Base-by-base conservation (phyloP, 2,329 filamentous ascomycete species). In the Paramyrothecium sp. region DNA sequence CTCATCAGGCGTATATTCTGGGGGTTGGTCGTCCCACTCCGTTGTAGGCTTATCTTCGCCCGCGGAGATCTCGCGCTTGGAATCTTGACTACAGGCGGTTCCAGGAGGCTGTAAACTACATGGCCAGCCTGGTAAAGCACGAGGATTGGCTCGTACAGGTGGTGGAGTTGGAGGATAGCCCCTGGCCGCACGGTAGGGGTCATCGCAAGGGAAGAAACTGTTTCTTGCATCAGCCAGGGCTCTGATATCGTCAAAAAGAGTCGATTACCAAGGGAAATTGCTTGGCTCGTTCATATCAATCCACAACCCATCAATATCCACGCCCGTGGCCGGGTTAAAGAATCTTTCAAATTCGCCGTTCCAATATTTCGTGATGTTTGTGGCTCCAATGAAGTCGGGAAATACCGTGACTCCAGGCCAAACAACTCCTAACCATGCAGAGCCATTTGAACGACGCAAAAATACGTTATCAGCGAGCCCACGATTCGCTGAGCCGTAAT, bases 241-340 rank as follows among this genome's bases (percentile, higher is more conserved):
- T 26, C 53, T 53, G 51, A 54, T 51, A 51, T 56, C 59, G 13
- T 55, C 54, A 56, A 61, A 53, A 52, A 54, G 34, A 46, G 22
- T 19, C 7, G 22, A 4, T 10, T 33, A 26, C 20, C 59, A 60
- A n/a, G 87, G 87, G 57, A 74, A 73, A 60, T 69, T 73, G 58
- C 69, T 69, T 2, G 71, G 71, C 62, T 75, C 73, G 78, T 84
- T 80, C 84, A 87, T 87, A 68, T 91, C 89, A 62, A 91, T 90
- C 88, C 89, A 93, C 1, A 94, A 76, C 1, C 83, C 90, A 60
- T 94, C 90, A 52, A 94, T 88, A 61, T 93, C 84, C 17, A 94
- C 79, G 30, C 90, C 90, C 2, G 74, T 79, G 0, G 85, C 76
- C 0, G 81, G 72, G 58, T 81, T 71, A 73, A 93, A 92, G 75